A percentile compares a stretch with the other conserved stretches of the same genome.
Conservation (phyloP, 208 protist genomes). For the Wallacemonas collosoma region DNA sequence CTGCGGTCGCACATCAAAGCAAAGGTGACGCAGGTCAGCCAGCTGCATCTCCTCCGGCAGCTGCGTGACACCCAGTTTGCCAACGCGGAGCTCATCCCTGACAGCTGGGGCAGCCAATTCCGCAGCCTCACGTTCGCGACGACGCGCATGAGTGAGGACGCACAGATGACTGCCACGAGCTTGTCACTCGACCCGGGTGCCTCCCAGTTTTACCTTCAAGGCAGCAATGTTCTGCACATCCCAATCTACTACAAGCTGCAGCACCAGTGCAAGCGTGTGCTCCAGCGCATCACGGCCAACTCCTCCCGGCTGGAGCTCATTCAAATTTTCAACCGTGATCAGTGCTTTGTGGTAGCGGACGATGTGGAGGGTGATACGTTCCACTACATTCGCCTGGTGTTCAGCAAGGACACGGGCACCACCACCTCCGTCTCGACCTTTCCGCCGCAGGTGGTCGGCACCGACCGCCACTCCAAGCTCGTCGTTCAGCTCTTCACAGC, state of each 20-base stretch:
- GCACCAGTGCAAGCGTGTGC: constrained; percentile 84
- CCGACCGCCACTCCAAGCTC: constrained; percentile 68
- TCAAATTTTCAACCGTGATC: constrained; percentile 80
- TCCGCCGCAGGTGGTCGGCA: constrained; percentile 47
- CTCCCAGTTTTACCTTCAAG: constrained; percentile 57
- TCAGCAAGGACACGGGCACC: constrained; percentile 73
- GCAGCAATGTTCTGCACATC: constrained; percentile 69
- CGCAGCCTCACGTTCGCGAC: constrained; percentile 15
- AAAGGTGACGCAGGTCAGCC: constrained; percentile 78
- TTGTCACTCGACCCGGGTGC: constrained; percentile 11
- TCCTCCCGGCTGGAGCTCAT: constrained; percentile 81
- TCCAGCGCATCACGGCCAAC: constrained; percentile 70
- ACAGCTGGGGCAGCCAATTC: constrained; percentile 86
- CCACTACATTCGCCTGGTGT: constrained; percentile 88
- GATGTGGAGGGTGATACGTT: constrained; percentile 79
- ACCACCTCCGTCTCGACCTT: constrained; percentile 43
- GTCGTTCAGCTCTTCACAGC: constrained; percentile 88
- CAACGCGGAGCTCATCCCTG: constrained; percentile 75
- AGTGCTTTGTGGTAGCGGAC: constrained; percentile 89
- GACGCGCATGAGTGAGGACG: constrained; percentile 11
- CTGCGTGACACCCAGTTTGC: constrained; percentile 84
- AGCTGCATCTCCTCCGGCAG: constrained; percentile 84
- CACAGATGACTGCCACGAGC: constrained; percentile 16
- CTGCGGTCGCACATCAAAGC: constrained; percentile 55
- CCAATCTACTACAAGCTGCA: constrained; percentile 92